Evolutionary conservation across 345 rosid species (phyloP), one percentile per base, ranked within the genome.

Genomic region (Dipteronia dyeriana): DNA sequence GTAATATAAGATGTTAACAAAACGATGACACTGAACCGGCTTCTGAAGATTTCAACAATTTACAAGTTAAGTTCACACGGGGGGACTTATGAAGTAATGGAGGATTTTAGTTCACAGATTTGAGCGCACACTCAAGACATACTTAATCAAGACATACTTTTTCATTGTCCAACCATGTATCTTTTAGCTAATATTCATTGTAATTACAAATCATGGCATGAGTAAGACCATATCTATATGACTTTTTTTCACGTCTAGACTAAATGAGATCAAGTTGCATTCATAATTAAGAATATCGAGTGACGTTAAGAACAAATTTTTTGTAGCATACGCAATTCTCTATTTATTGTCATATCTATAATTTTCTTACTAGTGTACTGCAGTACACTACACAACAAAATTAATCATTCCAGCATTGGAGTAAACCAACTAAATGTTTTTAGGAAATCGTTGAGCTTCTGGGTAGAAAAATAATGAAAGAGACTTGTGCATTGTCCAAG

Each of bases 1-100:
- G 57, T 66, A 79, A 70, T 63, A 78, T 19, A 45, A 72, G 26
- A 49, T 70, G 56, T 56, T 38, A 81, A 76, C 6, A 61, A 45
- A 54, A 4, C 25, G 61, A 26, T 25, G 45, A 66, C 7, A 45
- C 39, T 60, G 20, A 66, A 45, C 7, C 10, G 23, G 68, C 61
- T 76, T 29, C 29, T 22, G n/a, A 56, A 34, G 64, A 53, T 69
- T 54, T 11, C 26, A 19, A 75, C 26, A 34, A 31, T 26, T 14
- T 31, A 26, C 38, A 3, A 23, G 26, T 17, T 71, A 10, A 71
- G 3, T 56, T 16, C 29, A 54, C 34, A 19, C 16, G n/a, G 16
- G 49, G 47, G 9, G 2, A 3, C 29, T 31, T 49, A 73, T 41
- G 62, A 14, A 23, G 19, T 14, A 60, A 73, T 8, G 3, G n/a